These are phyloP conservation scores for Bipolaris oryzae DNA, from an alignment of 2,329 filamentous ascomycete species.

Conservation along the genomic window DNA sequence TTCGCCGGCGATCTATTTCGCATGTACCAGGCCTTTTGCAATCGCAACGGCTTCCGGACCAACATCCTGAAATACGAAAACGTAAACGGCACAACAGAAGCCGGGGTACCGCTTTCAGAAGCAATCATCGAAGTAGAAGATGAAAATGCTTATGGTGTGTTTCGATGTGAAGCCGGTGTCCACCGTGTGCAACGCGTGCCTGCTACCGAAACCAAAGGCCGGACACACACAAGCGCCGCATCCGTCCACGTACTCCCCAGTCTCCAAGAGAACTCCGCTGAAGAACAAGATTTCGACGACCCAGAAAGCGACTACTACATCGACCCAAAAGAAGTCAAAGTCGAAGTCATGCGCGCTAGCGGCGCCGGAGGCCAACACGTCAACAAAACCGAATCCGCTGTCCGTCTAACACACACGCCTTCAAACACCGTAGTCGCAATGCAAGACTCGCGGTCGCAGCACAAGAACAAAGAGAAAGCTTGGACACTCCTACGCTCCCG, in stretches of 20 bases:
- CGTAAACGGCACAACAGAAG: conserved; percentile 65
- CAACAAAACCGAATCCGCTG: conserved; percentile 96
- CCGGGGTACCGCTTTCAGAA: conserved; percentile 77
- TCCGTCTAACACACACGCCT: conserved; percentile 88
- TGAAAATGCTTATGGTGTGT: conserved; percentile 76
- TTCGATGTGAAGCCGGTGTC: conserved; percentile 90
- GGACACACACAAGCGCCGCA: conserved; percentile 91
- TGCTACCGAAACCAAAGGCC: conserved; percentile 85
- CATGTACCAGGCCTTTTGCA: conserved; percentile 87
- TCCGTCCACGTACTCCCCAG: conserved; percentile 91
- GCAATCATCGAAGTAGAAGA: conserved; percentile 83
- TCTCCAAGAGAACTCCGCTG: conserved; percentile 64
- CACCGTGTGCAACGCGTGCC: conserved; percentile 95
- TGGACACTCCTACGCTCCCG: conserved; percentile 85
- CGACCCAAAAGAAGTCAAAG: conserved; percentile 77
- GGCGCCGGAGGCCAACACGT: conserved; percentile 97
- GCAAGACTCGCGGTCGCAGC: conserved; percentile 90
- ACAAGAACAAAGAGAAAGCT: conserved; percentile 83
- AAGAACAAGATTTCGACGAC: conserved; percentile 71
- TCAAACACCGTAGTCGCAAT: conserved; percentile 87
- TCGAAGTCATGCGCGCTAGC: conserved; percentile 88
- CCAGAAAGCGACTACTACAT: conserved; percentile 92
- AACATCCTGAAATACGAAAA: conserved; percentile 81
- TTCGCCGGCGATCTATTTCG: conserved; percentile 86
- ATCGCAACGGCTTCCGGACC: conserved; percentile 67